phyloP scores from a whole-genome alignment of 208 protist species.

The Trypanosoma caninum region DNA sequence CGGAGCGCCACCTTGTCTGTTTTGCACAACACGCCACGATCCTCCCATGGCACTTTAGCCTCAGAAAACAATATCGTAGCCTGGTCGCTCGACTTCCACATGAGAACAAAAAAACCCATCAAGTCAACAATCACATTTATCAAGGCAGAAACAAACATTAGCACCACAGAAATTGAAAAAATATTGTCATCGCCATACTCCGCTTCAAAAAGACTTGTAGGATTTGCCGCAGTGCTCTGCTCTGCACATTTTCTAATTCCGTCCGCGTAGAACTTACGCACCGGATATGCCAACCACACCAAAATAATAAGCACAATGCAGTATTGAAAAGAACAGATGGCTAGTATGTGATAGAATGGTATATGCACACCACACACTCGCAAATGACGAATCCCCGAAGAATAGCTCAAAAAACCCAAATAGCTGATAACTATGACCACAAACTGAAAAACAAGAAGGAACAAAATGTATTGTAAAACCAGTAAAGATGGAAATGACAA shows the following conservation, averaged over 20 bases:
- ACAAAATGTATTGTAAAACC: conserved; percentile 57
- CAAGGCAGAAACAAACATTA: conserved; percentile 58
- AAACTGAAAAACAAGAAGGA: conserved; percentile 70
- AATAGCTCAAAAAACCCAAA: conserved; percentile 50
- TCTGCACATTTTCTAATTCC: conserved; percentile 51
- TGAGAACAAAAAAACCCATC: conserved; percentile 30
- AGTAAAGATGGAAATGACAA: conserved; percentile 55
- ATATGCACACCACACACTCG: conserved; percentile 73
- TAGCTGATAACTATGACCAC: conserved; percentile 52
- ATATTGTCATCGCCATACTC: conserved; percentile 71
- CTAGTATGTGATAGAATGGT: conserved; percentile 72
- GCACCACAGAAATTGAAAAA: conserved; percentile 67
- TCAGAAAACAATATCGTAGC: conserved; percentile 65
- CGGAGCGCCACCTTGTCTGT: conserved; percentile 67
- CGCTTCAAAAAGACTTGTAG: conserved; percentile 27
- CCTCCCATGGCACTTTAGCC: conserved; percentile 78
- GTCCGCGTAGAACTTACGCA: conserved; percentile 44
- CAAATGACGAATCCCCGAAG: conserved; percentile 56
- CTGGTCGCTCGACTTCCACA: conserved; percentile 42
- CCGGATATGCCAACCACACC: conserved; percentile 49
- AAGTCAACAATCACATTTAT: conserved; percentile 55
- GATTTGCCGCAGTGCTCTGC: conserved; percentile 21
- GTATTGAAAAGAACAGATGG: conserved; percentile 52
- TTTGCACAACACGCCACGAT: conserved; percentile 46
- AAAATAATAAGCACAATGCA: conserved; percentile 52